These are phyloP conservation scores for Arachis hypogaea DNA, from an alignment of 306 rosid species.

Conservation along the genomic window DNA sequence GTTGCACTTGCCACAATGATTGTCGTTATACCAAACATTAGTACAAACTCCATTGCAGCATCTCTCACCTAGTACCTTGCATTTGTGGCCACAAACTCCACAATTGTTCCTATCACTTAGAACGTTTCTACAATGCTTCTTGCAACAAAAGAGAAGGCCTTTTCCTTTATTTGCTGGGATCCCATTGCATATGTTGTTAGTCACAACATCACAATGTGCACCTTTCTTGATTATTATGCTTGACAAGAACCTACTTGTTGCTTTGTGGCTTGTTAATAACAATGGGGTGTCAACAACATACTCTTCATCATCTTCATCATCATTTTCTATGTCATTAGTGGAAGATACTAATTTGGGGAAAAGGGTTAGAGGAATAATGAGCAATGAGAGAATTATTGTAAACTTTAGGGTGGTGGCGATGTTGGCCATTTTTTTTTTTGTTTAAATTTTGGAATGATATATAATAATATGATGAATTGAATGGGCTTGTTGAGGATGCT, in stretches of 20 bases:
- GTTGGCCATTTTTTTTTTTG: conserved; percentile 48
- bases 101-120: conserved; percentile 69
- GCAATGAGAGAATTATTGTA: conserved; percentile 51
- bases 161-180: conserved; percentile 59
- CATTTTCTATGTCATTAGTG: conserved; percentile 26
- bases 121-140: conserved; percentile 66
- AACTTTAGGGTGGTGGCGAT: conserved; percentile 46
- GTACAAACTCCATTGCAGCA: conserved; percentile 65
- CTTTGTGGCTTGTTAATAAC: conserved; percentile 1
- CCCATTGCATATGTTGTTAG: conserved; percentile 57
- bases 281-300: conserved; percentile 48
- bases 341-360: conserved; percentile 41
- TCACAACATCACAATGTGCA: conserved; percentile 36
- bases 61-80: conserved; percentile 46
- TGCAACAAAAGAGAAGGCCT: conserved; percentile 65
- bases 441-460: too few species aligned
- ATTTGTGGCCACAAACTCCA: conserved; percentile 55
- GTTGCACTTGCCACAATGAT: conserved; percentile 67
- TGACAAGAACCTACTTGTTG: conserved; percentile 58
- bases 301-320: conserved; percentile 36
- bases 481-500: neutral
- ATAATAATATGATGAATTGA: too few species aligned
- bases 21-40: conserved; percentile 28
- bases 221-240: conserved; percentile 57
- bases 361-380: conserved; percentile 29